Percentiles rank a stretch among this genome's conserved stretches.
Conservation (phyloP, 2,329 filamentous ascomycete genomes). For the Aureobasidium sp. region DNA sequence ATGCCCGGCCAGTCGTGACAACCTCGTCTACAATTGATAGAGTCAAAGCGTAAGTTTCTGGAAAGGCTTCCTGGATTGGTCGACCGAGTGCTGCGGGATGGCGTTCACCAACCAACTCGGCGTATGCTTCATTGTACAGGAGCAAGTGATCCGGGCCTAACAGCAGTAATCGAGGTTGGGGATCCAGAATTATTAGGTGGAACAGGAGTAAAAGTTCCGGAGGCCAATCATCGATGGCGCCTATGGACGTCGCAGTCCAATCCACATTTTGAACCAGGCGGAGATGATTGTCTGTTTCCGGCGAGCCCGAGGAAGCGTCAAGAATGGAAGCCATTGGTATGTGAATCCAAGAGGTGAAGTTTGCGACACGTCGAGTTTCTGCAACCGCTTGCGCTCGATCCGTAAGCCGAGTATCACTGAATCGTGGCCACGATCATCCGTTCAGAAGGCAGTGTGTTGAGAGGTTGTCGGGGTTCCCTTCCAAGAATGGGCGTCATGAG, state of each 20-base stretch:
- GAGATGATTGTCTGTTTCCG: slow-evolving; percentile 4
- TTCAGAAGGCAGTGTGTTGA: background rate
- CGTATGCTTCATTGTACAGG: slow-evolving; percentile 19
- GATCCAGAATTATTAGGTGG: slow-evolving; percentile 18
- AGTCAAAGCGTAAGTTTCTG: background rate
- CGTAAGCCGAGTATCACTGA: background rate
- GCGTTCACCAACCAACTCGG: slow-evolving; percentile 9
- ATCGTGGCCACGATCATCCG: background rate
- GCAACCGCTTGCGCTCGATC: background rate
- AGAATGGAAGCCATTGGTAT: background rate
- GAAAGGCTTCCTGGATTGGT: background rate
- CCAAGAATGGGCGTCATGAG: background rate
- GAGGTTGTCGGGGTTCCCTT: too few relatives aligned
- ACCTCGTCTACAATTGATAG: background rate
- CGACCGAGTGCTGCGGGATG: slow-evolving; percentile 15
- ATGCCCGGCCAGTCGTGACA: background rate
- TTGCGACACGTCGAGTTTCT: background rate
- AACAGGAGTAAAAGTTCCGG: slow-evolving; percentile 17
- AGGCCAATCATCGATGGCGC: slow-evolving; percentile 15
- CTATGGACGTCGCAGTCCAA: slow-evolving; percentile 18
- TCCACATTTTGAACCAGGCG: slow-evolving; percentile 9
- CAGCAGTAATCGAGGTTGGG: slow-evolving; percentile 16
- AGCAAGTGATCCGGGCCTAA: slow-evolving; percentile 16
- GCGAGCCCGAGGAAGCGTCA: background rate
- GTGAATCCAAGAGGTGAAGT: background rate